Base-by-base conservation (phyloP, 1,284 basidiomycete genomes). In the Cerioporus squamosus region DNA sequence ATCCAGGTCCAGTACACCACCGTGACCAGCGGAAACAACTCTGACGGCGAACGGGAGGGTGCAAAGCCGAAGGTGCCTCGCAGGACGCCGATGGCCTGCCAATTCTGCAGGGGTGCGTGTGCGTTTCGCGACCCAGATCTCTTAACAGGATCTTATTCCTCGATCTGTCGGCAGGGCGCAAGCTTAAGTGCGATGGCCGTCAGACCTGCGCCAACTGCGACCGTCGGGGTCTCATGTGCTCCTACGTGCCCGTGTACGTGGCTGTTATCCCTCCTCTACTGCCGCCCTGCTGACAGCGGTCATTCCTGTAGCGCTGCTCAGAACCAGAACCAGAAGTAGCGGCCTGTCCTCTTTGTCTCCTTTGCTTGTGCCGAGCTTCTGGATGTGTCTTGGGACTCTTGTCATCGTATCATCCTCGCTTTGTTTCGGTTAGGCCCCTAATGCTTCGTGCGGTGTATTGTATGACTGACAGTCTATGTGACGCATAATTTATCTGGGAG, bases 171-270 rank as follows among this genome's bases (percentile, higher is more conserved):
- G 6, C 59, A 73, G 72, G 70, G 18, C 64, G 72, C 29, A 73
- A 73, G 59, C 63, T 73, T 29, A 73, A 73, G 45, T 73, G 72
- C 56, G 72, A 73, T 57, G 72, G 72, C 50, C 69, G 72, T 33
- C 47, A 65, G 48, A 72, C 68, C 8, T 73, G 72, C 55, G 68
- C 63, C 17, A 71, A 73, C 59, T 73, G 72, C 62, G 66, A 70
- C 51, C 67, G 68, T 42, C 65, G 72, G n/a, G 61, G 63, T 43
- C 67, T 73, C 23, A 56, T 66, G 6, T 73, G 72, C 61, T 58
- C 62, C 53, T 73, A 73, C 56, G 57, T 70, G 31, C 72, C 72
- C 39, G 72, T 73, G 72, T 73, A 63, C 52, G 67, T 66, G 40
- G 33, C 29, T 39, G n/a, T 39, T 52, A 12, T 23, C n/a, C n/a